Evolutionary conservation across 371 early-diverging fungal species (phyloP).

Genomic region (Mucor ambiguus): DNA sequence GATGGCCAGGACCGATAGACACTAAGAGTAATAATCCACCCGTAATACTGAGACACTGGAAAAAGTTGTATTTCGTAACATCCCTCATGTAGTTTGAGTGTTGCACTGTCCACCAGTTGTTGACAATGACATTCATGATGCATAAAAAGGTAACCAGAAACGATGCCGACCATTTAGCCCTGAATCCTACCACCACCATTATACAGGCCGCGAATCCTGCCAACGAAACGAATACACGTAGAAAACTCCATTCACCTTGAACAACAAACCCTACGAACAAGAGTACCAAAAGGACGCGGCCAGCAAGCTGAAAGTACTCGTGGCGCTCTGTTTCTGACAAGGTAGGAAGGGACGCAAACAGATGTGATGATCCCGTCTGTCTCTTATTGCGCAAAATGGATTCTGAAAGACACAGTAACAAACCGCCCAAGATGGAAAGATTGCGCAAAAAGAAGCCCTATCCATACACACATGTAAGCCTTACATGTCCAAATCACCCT

Average conservation of each 20-base stretch:
- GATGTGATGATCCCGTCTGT: slow-evolving; percentile 21
- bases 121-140: slow-evolving; percentile 84
- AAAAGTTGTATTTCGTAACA: slow-evolving; percentile 95
- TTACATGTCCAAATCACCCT: background rate
- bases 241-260: slow-evolving; percentile 73
- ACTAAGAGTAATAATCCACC: slow-evolving; percentile 90
- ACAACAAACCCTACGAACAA: slow-evolving; percentile 87
- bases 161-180: slow-evolving; percentile 93
- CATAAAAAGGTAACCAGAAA: slow-evolving; percentile 83
- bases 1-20: slow-evolving; percentile 88
- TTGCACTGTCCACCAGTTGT: slow-evolving; percentile 94
- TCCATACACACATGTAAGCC: background rate
- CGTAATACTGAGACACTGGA: slow-evolving; percentile 94
- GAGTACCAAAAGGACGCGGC: slow-evolving; percentile 86
- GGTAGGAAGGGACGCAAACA: slow-evolving; percentile 85
- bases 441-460: slow-evolving; percentile 33
- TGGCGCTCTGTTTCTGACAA: slow-evolving; percentile 76
- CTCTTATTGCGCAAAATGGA: slow-evolving; percentile 42
- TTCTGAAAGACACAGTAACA: slow-evolving; percentile 86
- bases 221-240: slow-evolving; percentile 67
- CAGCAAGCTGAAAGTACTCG: slow-evolving; percentile 86
- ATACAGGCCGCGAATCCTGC: slow-evolving; percentile 81
- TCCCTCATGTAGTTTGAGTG: slow-evolving; percentile 74
- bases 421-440: slow-evolving; percentile 87
- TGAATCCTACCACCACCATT: slow-evolving; percentile 94